These are phyloP conservation scores for Olyra latifolia DNA, from an alignment of 176 grass and related monocot genomes.

Conservation along the genomic window DNA sequence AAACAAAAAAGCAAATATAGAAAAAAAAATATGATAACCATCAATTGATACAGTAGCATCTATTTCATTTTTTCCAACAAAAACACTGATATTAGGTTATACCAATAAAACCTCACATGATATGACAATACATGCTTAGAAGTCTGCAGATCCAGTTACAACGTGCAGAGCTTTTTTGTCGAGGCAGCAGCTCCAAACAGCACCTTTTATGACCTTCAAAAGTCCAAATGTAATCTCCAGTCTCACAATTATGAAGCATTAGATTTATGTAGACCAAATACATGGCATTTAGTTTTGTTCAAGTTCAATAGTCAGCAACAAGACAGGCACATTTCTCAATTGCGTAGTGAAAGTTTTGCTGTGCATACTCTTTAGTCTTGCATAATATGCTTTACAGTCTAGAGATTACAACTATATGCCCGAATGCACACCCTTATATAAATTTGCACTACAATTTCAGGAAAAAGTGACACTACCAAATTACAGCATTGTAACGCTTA, in stretches of 20 bases:
- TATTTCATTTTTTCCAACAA: background rate
- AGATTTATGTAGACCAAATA: conserved; percentile 52
- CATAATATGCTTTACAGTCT: background rate
- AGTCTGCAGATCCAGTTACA: conserved; percentile 88
- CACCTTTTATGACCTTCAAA: conserved; percentile 91
- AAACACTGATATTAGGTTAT: background rate
- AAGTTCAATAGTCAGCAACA: conserved; percentile 1
- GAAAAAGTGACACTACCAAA: background rate
- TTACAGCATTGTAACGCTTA: background rate
- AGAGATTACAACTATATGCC: background rate
- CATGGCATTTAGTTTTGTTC: background rate
- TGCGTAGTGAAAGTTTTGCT: background rate
- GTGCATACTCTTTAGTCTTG: background rate
- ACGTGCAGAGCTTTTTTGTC: conserved; percentile 73
- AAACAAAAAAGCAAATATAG: background rate
- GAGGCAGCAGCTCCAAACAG: conserved; percentile 83
- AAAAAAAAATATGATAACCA: background rate
- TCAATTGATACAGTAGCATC: background rate
- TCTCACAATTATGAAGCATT: conserved; percentile 92
- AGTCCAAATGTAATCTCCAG: conserved; percentile 92
- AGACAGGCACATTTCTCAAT: background rate
- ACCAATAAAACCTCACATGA: background rate
- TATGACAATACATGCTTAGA: conserved; percentile 53
- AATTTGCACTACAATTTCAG: background rate
- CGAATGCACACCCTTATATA: background rate